Evolutionary conservation across 2,329 filamentous ascomycete genomes (phyloP), one percentile per base, ranked within the genome.

Genomic region (Fusarium penzigii): DNA sequence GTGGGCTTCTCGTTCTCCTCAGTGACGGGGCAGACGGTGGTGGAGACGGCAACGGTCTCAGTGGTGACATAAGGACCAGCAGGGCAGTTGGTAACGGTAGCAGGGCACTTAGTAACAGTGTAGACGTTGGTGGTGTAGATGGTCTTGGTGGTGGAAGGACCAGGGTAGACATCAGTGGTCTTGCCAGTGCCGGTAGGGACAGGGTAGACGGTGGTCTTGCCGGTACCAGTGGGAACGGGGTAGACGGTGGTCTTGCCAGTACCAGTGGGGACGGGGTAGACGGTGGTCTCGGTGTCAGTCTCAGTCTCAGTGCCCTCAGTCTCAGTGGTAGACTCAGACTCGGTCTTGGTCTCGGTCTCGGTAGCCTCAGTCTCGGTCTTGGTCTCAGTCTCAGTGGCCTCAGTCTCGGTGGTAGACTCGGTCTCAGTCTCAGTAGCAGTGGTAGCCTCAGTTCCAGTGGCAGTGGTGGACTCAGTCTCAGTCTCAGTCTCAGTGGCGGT

Each of bases 21-120:
- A 17, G 62, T 65, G 42, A 75, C 67, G 14, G 74, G 73, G 68
- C 72, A 74, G 39, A 74, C 63, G 3, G 73, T 76, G 39, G 72
- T 75, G 36, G 67, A 72, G 40, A 66, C 43, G n/a, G 65, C 57
- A 12, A 65, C 62, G 25, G 66, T 66, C 52, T 64, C 58, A 9
- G 62, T 68, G 32, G 61, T 61, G 42, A 66, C 65, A 25, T 63
- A 57, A 32, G 57, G 52, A 17, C 57, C 55, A 44, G 52, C 55
- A 32, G 68, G 69, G 61, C 69, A 71, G 50, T 64, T 50, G 13
- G 64, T 65, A 48, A 70, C 65, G 20, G 61, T 58, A 2, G 68
- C 56, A 16, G 67, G 62, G 56, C 69, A 70, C 34, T 60, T 45
- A 8, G 69, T 67, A 48, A 67, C 60, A 34, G 67, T 70, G 48